Evolutionary conservation across 2,329 filamentous ascomycete genomes (phyloP).

Genomic region (Aspergillus viridinutans): DNA sequence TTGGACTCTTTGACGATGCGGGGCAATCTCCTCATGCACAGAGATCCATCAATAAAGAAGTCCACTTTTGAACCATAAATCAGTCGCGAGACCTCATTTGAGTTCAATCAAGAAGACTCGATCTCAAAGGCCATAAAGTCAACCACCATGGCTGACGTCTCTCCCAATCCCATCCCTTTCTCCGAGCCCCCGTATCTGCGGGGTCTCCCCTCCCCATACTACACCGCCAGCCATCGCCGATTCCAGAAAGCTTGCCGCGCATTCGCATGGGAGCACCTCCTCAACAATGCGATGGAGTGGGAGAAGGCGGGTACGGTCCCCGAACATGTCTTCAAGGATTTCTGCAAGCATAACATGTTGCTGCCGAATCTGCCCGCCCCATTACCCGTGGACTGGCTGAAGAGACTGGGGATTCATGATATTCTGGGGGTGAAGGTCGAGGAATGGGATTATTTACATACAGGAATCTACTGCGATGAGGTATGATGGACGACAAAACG

Average conservation of each 20-base stretch:
- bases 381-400: conserved; percentile 64
- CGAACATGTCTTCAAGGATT: conserved; percentile 59
- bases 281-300: conserved; percentile 63
- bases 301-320: conserved; percentile 63
- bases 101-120: not conserved
- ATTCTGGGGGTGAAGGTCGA: conserved; percentile 66
- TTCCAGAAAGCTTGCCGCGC: conserved; percentile 66
- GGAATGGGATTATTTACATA: conserved; percentile 70
- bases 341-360: conserved; percentile 64
- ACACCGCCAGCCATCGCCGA: conserved; percentile 59
- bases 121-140: not conserved
- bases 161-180: conserved; percentile 55
- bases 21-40: not conserved
- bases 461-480: conserved; percentile 66
- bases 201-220: conserved; percentile 68
- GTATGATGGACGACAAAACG: conserved; percentile 24
- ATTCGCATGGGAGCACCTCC: conserved; percentile 62
- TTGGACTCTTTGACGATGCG: not conserved
- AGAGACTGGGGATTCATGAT: conserved; percentile 60
- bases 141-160: conserved; percentile 25
- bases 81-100: not conserved
- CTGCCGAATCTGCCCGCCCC: conserved; percentile 67
- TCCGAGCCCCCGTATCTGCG: conserved; percentile 68
- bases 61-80: not conserved
- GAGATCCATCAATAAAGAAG: not conserved